phyloP scores from a whole-genome alignment of 805 yeast genomes.

The Dipodascopsis tothii region DNA sequence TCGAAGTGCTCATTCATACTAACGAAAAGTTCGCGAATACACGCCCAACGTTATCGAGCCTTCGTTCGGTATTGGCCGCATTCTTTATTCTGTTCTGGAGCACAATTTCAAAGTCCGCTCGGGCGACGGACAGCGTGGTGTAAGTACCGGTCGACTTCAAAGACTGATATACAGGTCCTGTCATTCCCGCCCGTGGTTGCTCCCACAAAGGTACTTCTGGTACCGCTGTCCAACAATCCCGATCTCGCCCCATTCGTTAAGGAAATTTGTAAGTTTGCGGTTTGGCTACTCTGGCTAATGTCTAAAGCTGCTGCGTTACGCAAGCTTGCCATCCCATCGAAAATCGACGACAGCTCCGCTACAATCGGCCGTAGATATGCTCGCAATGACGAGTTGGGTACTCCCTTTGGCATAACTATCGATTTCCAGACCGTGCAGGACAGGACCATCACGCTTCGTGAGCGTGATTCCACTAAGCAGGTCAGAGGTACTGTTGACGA shows the following conservation, averaged over 20 bases:
- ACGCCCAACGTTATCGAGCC: constrained; percentile 98
- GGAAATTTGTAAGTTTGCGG: constrained; percentile 30
- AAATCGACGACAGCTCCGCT: constrained; percentile 93
- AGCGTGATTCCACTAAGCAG: constrained; percentile 93
- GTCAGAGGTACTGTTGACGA: constrained; percentile 83
- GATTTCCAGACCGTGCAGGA: constrained; percentile 90
- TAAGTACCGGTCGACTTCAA: neutral
- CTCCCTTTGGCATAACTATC: constrained; percentile 96
- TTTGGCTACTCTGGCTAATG: too few species aligned
- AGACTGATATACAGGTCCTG: constrained; percentile 34
- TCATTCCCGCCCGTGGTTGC: constrained; percentile 94
- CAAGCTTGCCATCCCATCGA: constrained; percentile 78
- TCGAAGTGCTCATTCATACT: neutral
- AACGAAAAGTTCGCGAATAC: constrained; percentile 80
- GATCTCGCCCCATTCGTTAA: constrained; percentile 69
- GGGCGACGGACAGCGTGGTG: constrained; percentile 81
- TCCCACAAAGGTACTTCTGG: constrained; percentile 93
- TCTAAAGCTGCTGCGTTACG: constrained; percentile 67
- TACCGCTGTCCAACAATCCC: constrained; percentile 82
- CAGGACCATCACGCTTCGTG: constrained; percentile 86
- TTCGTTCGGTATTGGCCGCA: constrained; percentile 97
- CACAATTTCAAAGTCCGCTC: constrained; percentile 94
- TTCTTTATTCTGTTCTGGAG: constrained; percentile 85
- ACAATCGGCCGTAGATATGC: constrained; percentile 97
- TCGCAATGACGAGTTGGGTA: constrained; percentile 96